A percentile compares a stretch with the other conserved stretches of the same genome.
These are phyloP conservation scores for Pulveroboletus frians DNA, from an alignment of 768 basidiomycete genomes.

Conservation along the genomic window DNA sequence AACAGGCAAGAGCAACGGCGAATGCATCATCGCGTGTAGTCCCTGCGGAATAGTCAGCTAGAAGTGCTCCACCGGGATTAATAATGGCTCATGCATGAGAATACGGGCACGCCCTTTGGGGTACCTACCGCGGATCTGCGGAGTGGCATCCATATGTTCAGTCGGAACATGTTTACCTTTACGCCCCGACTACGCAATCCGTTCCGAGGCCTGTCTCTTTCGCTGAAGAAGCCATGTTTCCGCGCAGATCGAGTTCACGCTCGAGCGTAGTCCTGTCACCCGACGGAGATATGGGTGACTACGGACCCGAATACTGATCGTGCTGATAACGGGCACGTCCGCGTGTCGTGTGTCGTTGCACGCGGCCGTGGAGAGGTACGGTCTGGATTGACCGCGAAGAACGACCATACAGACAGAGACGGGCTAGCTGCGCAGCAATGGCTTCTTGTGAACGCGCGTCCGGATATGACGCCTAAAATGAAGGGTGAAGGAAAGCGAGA, in stretches of 20 bases:
- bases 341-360: slow-evolving; percentile 5
- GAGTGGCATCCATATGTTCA: slow-evolving; percentile 3
- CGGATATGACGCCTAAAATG: background rate
- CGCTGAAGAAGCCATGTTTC: background rate
- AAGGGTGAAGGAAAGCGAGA: slow-evolving; percentile 3
- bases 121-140: slow-evolving; percentile 29
- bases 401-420: background rate
- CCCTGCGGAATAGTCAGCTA: slow-evolving; percentile 16
- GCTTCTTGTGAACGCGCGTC: background rate
- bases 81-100: slow-evolving; percentile 20
- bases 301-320: slow-evolving; percentile 13
- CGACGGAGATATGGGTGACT: background rate
- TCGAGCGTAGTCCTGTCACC: background rate
- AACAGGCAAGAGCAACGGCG: slow-evolving; percentile 26
- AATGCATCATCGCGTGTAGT: slow-evolving; percentile 18
- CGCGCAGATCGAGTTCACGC: background rate
- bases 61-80: slow-evolving; percentile 18
- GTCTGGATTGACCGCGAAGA: background rate
- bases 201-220: slow-evolving; percentile 14
- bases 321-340: slow-evolving; percentile 5
- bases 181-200: slow-evolving; percentile 1
- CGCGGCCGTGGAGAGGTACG: background rate
- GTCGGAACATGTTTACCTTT: slow-evolving; percentile 1
- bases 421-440: background rate
- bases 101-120: slow-evolving; percentile 20